phyloP scores from a whole-genome alignment of 306 rosid species.

The Prunus persica region Prunus_persica_NCBIv2 NC_034014.1:23956501-23957000 shows the following conservation, averaged over 20 bases:
- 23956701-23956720: conserved; percentile 61
- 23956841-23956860: not conserved
- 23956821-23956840: not conserved
- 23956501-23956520: not conserved
- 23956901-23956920: not conserved
- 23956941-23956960: not conserved
- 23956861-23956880: not conserved
- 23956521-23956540: not conserved
- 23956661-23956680: conserved; percentile 81
- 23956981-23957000: not conserved
- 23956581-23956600: conserved; percentile 52
- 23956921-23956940: not conserved
- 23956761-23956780: conserved; percentile 44
- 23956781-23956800: conserved; percentile 53
- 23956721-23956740: conserved; percentile 69
- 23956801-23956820: conserved; percentile 10
- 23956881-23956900: not conserved
- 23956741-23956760: conserved; percentile 37
- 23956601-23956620: conserved; percentile 87
- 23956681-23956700: conserved; percentile 94
- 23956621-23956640: conserved; percentile 81
- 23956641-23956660: conserved; percentile 61
- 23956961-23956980: not conserved
- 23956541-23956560: conserved; percentile 1
- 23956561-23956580: not conserved